Conservation (phyloP, 495 filamentous ascomycete species). For the Xylaria curta region DNA sequence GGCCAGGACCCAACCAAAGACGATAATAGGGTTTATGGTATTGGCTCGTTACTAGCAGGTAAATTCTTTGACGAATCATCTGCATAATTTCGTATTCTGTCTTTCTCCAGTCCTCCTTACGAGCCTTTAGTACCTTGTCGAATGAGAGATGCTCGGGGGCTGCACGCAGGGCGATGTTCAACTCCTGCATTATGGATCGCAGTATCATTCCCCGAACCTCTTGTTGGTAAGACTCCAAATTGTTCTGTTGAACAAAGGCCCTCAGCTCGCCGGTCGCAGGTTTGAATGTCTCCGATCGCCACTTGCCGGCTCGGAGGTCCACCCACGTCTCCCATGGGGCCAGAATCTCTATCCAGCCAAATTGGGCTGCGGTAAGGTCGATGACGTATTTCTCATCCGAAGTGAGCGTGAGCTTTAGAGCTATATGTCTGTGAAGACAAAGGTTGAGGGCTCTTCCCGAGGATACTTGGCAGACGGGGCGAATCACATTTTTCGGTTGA, state of each 20-base stretch:
- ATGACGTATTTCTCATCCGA: slow-evolving; percentile 21
- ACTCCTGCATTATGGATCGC: not conserved
- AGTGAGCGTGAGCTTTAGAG: not conserved
- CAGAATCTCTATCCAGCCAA: slow-evolving; percentile 24
- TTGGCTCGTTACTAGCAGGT: not conserved
- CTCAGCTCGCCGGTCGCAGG: not conserved
- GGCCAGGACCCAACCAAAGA: not conserved
- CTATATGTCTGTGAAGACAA: slow-evolving; percentile 7
- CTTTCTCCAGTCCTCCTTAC: not conserved
- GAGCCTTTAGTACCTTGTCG: not conserved
- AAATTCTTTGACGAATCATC: not conserved
- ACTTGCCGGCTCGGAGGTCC: not conserved
- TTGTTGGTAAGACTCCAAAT: slow-evolving; percentile 7
- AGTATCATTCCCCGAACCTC: not conserved
- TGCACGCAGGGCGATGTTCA: not conserved
- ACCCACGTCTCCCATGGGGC: slow-evolving; percentile 9
- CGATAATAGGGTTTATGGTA: slow-evolving; percentile 11
- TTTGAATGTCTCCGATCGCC: not conserved
- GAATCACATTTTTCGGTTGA: slow-evolving; percentile 9
- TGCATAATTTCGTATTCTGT: not conserved
- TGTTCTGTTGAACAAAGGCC: not conserved
- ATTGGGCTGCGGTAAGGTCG: slow-evolving; percentile 6
- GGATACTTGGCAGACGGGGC: slow-evolving; percentile 9
- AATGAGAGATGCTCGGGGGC: not conserved
- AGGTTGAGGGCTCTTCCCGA: slow-evolving; percentile 15